Evolutionary conservation across 2,329 filamentous ascomycete genomes (phyloP).

Genomic region (Diaporthe aspalathi): DNA sequence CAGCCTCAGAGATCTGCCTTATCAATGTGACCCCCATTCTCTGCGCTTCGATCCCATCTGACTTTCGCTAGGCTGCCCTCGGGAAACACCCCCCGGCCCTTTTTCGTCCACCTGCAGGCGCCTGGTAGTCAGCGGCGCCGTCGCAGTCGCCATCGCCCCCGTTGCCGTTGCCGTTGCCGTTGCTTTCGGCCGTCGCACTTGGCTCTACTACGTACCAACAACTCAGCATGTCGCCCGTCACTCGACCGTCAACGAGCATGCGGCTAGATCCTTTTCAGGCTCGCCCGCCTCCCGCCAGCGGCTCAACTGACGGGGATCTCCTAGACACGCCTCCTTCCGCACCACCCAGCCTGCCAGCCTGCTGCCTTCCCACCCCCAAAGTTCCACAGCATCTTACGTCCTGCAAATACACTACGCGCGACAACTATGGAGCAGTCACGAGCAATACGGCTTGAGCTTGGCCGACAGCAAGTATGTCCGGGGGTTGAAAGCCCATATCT

Average conservation of each 20-base stretch:
- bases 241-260: conserved; percentile 6
- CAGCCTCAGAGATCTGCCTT: conserved; percentile 32
- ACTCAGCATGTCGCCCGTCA: not conserved
- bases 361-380: not conserved
- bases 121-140: conserved; percentile 1
- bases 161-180: not conserved
- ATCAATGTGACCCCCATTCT: conserved; percentile 28
- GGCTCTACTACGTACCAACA: too few species aligned
- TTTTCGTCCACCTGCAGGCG: conserved; percentile 18
- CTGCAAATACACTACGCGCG: not conserved
- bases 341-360: conserved; percentile 2
- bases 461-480: not conserved
- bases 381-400: too few species aligned
- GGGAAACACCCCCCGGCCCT: not conserved
- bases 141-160: conserved; percentile 2
- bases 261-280: conserved; percentile 17
- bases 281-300: not conserved
- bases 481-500: not conserved
- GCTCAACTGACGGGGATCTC: conserved; percentile 15
- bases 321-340: not conserved
- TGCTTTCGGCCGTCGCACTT: conserved; percentile 10
- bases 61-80: conserved; percentile 22
- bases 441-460: not conserved
- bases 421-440: not conserved
- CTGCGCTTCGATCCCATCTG: not conserved